Base-by-base conservation (phyloP, 257 asterid genomes). In the Pogostemon cablin region DNA sequence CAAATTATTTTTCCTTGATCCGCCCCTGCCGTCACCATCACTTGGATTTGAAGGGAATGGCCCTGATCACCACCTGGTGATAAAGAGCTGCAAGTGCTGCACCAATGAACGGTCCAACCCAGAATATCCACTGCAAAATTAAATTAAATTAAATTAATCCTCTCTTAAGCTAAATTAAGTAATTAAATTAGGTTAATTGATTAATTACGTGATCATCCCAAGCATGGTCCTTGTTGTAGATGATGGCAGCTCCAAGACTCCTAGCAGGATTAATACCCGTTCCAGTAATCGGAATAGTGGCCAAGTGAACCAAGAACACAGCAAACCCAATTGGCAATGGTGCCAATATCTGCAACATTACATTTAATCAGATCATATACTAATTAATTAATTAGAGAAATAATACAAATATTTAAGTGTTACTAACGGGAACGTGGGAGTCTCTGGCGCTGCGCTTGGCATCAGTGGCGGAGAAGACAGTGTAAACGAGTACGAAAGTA, bases 21-120 rank as follows among this genome's bases (percentile, higher is more conserved):
- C n/a, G n/a, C n/a, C n/a, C n/a, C n/a, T n/a, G n/a, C 6, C 43
- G 6, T 40, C 43, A 40, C 0, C 11, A 68, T 80, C 78, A 73
- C 75, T 79, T 84, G 74, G 80, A 73, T 77, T 79, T 85, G 82
- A 85, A 85, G 59, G 90, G 90, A 43, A 79, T 83, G 72, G 90
- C 90, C 57, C 90, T 72, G 47, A 85, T 85, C 68, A 85, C 88
- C 65, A 86, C 90, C 58, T 42, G 68, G 71, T 86, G 90, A 77
- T 86, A 86, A 12, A 86, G 68, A 15, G 90, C 90, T 52, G 88
- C 88, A 0, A 85, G 82, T 3, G 84, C 80, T 40, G 91, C 91
- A 8, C 91, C 91, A 43, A 83, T 72, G 84, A 86, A 86, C 62
- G 91, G 88, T 81, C 88, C 88, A 5, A 86, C 91, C 91, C 91